These are phyloP conservation scores for Cymbomonas tetramitiformis DNA, from an alignment of 139 green algal species.

Conservation along the genomic window DNA sequence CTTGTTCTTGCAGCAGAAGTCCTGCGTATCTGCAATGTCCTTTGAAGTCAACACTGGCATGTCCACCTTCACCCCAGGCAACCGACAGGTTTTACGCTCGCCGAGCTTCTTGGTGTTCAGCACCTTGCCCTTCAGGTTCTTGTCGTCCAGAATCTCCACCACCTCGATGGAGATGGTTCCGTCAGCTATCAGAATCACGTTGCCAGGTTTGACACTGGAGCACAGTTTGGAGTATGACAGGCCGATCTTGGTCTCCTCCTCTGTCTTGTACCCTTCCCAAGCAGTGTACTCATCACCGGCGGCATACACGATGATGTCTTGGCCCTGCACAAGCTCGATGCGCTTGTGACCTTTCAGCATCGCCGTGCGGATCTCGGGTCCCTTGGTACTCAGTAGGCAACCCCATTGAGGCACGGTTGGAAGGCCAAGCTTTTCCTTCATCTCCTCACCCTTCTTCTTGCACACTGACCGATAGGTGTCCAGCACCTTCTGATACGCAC, in stretches of 20 bases:
- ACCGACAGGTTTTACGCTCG: constrained; percentile 27
- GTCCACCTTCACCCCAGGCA: constrained; percentile 37
- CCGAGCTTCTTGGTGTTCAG: constrained; percentile 17
- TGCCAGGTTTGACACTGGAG: constrained; percentile 29
- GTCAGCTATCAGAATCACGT: constrained; percentile 45
- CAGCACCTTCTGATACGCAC: constrained; percentile 34
- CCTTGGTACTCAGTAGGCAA: constrained; percentile 50
- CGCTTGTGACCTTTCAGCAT: constrained; percentile 29
- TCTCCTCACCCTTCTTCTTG: no score
- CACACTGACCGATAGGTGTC: constrained; percentile 12
- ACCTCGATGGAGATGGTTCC: constrained; percentile 32
- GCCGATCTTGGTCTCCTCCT: constrained; percentile 24
- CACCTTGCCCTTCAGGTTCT: constrained; percentile 3
- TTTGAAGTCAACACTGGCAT: constrained; percentile 21
- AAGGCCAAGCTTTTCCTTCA: no score
- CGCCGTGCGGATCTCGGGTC: constrained; percentile 41
- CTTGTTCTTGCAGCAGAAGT: constrained; percentile 29
- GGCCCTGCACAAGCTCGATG: constrained; percentile 26
- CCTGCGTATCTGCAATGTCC: constrained; percentile 35
- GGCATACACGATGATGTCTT: constrained; percentile 31
- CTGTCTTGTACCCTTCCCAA: constrained; percentile 18
- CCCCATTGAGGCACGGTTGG: not conserved
- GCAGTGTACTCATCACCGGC: constrained; percentile 33
- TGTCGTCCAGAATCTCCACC: constrained; percentile 7
- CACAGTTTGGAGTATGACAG: constrained; percentile 43